phyloP scores from a whole-genome alignment of 2,329 filamentous ascomycete genomes.

The Biscogniauxia sp. region DNA sequence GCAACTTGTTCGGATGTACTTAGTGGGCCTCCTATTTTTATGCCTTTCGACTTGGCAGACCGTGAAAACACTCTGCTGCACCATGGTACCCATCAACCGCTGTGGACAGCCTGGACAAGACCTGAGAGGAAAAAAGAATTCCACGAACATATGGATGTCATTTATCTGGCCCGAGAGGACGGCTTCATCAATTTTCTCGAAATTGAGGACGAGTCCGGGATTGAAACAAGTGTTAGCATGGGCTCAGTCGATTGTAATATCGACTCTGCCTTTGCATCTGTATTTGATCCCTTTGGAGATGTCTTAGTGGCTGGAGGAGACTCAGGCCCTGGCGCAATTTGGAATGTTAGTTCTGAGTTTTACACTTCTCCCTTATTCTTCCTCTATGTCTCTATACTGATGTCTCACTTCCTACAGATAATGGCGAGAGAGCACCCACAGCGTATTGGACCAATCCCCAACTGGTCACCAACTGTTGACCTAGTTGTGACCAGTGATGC shows the following conservation, averaged over 20 bases:
- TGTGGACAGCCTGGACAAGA: constrained; percentile 85
- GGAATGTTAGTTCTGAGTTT: constrained; percentile 52
- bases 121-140: constrained; percentile 66
- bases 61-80: constrained; percentile 44
- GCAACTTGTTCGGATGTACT: constrained; percentile 55
- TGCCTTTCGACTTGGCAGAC: constrained; percentile 41
- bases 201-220: constrained; percentile 56
- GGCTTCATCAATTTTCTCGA: constrained; percentile 74
- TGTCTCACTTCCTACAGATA: constrained; percentile 38
- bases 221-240: constrained; percentile 56
- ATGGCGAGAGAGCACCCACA: constrained; percentile 52
- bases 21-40: constrained; percentile 48
- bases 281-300: constrained; percentile 67
- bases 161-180: constrained; percentile 87
- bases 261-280: constrained; percentile 75
- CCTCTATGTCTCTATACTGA: constrained; percentile 7
- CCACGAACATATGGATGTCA: constrained; percentile 65
- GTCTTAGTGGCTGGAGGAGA: constrained; percentile 78
- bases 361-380: not conserved
- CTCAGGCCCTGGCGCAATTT: constrained; percentile 74
- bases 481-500: constrained; percentile 45
- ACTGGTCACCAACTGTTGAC: constrained; percentile 61
- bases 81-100: constrained; percentile 48
- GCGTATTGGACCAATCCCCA: constrained; percentile 60
- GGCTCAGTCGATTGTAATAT: constrained; percentile 72